Base-by-base conservation (phyloP, 108 stramenopile genomes). In the Epithemia pelagica region DNA sequence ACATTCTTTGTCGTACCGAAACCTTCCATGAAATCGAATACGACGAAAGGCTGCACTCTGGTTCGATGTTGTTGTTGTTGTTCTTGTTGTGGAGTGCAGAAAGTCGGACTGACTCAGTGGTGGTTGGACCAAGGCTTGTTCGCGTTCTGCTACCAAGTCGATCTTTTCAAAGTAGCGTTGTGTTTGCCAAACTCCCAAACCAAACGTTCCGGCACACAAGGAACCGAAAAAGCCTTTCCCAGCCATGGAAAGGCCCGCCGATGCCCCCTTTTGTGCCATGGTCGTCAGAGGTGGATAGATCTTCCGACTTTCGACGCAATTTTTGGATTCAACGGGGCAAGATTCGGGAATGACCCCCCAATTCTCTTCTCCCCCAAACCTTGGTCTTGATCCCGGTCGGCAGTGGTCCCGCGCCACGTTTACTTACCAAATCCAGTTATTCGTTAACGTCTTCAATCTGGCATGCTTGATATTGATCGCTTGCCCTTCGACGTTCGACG, bases 151-250 rank as follows among this genome's bases (percentile, higher is more conserved):
- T 19, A 88, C 77, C 64, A 82, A 58, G 0, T 78, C 73, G 0
- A 83, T 61, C 67, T 90, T 93, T 68, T 87, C 80, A 65, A 87
- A 81, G 32, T 83, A 86, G n/a, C 91, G 85, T 69, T 81, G 69
- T 19, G 85, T 75, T 55, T 93, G 91, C 91, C 91, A 93, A 27
- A 67, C 62, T 58, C 91, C 91, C 55, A 93, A 67, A 0, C 78
- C 85, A 66, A 93, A 93, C 18, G 91, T 93, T n/a, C 81, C 70
- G 28, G 76, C 87, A 74, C 87, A 88, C 28, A 93, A 71, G 19
- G 80, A 74, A 33, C 84, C 77, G 66, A 92, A 92, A 72, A 92
- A 89, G 64, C 80, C 46, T 59, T 82, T 84, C 22, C 88, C 88
- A 8, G 71, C 53, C 7, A 29, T 58, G 64, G 57, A 67, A 19